These are phyloP conservation scores for Pseudogymnoascus sp. DNA, from an alignment of 2,329 filamentous ascomycete species.

Conservation along the genomic window DNA sequence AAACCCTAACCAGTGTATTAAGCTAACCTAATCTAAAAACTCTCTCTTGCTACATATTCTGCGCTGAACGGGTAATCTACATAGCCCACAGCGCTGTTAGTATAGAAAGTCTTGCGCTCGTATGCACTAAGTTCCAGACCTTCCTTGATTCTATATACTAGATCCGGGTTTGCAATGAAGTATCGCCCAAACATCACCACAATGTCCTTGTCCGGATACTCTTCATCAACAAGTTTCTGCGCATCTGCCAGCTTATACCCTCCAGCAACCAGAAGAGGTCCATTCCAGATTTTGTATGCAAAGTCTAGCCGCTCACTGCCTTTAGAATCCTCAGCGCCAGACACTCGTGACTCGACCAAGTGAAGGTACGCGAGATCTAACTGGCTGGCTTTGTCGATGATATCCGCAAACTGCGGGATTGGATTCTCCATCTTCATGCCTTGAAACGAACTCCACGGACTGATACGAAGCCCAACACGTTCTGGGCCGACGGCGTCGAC, in stretches of 20 bases:
- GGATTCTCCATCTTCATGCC: conserved; percentile 42
- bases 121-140: conserved; percentile 13
- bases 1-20: background rate
- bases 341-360: conserved; percentile 46
- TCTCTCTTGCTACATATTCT: background rate
- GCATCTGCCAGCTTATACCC: conserved; percentile 36
- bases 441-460: conserved; percentile 50
- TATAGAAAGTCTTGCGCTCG: conserved; percentile 18
- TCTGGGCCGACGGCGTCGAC: conserved; percentile 43
- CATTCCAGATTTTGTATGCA: conserved; percentile 38
- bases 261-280: conserved; percentile 43
- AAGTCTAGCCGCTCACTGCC: conserved; percentile 20
- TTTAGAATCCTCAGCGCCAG: conserved; percentile 27
- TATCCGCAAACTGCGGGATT: conserved; percentile 27
- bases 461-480: conserved; percentile 48
- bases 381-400: conserved; percentile 35
- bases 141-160: conserved; percentile 16
- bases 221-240: conserved; percentile 26
- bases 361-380: conserved; percentile 45
- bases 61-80: conserved; percentile 21
- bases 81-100: conserved; percentile 23
- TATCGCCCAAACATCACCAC: conserved; percentile 37
- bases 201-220: conserved; percentile 28
- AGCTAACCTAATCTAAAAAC: background rate
- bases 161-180: conserved; percentile 41